These are phyloP conservation scores for Marasmius oreades DNA, from an alignment of 1,284 basidiomycete species.

Conservation along the genomic window DNA sequence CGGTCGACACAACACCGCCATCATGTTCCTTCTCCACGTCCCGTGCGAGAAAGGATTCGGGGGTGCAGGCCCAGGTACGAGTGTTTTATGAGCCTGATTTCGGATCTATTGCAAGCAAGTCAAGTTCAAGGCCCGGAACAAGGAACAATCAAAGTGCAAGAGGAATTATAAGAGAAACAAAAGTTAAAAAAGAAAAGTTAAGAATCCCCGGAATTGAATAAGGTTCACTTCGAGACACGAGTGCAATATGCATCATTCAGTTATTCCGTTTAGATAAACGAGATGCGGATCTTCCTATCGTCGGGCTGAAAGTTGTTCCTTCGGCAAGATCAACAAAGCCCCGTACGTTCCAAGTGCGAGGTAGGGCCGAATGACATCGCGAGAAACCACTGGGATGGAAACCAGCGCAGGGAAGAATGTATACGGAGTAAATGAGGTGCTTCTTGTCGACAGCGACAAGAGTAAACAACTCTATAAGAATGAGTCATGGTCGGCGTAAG, in stretches of 20 bases:
- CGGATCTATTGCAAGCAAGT: slow-evolving; percentile 52
- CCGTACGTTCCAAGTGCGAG: too few species aligned
- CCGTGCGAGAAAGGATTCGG: slow-evolving; percentile 80
- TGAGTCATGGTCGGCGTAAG: too few species aligned
- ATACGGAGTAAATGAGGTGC: background rate
- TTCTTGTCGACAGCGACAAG: too few species aligned
- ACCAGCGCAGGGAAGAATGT: background rate
- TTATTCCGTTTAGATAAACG: too few species aligned
- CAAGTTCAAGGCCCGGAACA: background rate
- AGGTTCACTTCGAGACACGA: too few species aligned
- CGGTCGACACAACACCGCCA: slow-evolving; percentile 69
- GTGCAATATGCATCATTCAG: too few species aligned
- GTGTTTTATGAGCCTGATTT: slow-evolving; percentile 71
- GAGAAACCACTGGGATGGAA: background rate
- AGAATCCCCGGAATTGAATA: too few species aligned
- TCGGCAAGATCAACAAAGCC: background rate
- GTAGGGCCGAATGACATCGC: too few species aligned
- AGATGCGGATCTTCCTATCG: too few species aligned
- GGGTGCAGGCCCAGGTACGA: slow-evolving; percentile 57
- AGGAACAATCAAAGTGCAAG: background rate
- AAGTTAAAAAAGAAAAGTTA: too few species aligned
- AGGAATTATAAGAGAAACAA: background rate
- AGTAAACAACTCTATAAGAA: too few species aligned
- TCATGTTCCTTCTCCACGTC: slow-evolving; percentile 63
- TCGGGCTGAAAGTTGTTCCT: too few species aligned